phyloP scores from a whole-genome alignment of 2,329 filamentous ascomycete species.

The Thermomyces lanuginosus region DNA sequence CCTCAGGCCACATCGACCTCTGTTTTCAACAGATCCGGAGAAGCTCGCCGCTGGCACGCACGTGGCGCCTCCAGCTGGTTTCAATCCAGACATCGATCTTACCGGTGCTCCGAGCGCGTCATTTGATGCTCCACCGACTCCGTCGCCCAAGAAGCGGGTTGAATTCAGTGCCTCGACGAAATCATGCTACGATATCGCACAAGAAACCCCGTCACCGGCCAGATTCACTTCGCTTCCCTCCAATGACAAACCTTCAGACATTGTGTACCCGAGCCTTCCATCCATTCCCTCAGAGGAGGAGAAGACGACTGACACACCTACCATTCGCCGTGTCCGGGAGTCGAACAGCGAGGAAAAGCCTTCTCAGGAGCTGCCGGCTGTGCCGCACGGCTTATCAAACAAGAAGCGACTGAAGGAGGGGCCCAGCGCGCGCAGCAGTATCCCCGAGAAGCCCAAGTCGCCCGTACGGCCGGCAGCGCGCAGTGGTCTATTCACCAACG shows the following conservation, averaged over 20 bases:
- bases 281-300: conserved; percentile 21
- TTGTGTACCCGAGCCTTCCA: conserved; percentile 23
- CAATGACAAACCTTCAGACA: conserved; percentile 12
- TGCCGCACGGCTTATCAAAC: conserved; percentile 22
- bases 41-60: conserved; percentile 47
- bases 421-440: background rate
- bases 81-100: conserved; percentile 36
- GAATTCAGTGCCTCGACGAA: conserved; percentile 62
- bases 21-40: conserved; percentile 42
- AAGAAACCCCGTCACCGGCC: conserved; percentile 26
- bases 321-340: conserved; percentile 26
- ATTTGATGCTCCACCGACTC: conserved; percentile 40
- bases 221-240: conserved; percentile 17
- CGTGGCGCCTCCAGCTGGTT: conserved; percentile 21
- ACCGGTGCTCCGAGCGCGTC: conserved; percentile 13
- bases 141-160: conserved; percentile 61
- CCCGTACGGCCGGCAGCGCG: background rate
- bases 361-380: conserved; percentile 16
- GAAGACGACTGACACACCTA: conserved; percentile 13
- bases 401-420: conserved; percentile 18
- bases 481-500: conserved; percentile 11
- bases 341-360: conserved; percentile 12
- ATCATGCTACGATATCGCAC: conserved; percentile 19
- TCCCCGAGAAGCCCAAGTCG: background rate
- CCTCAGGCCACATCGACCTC: conserved; percentile 41